These are phyloP conservation scores for Trichophyton benhamiae DNA, from an alignment of 2,329 filamentous ascomycete genomes.

Conservation along the genomic window DNA sequence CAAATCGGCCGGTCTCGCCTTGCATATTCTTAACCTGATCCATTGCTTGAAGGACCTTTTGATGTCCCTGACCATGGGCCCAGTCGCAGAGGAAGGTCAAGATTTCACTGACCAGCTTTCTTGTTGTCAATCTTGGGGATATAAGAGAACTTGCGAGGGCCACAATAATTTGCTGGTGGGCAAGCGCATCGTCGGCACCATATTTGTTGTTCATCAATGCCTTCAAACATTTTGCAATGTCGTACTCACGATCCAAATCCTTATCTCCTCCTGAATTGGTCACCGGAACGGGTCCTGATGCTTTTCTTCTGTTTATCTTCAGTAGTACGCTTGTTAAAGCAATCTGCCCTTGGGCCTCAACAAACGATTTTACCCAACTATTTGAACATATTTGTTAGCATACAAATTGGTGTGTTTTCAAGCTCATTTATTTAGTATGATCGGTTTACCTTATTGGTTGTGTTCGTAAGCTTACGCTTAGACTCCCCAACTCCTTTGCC, in stretches of 20 bases:
- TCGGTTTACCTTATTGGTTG: slow-evolving; percentile 63
- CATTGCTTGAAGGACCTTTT: slow-evolving; percentile 86
- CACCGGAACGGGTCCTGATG: slow-evolving; percentile 56
- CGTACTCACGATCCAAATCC: slow-evolving; percentile 83
- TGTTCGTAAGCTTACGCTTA: slow-evolving; percentile 87
- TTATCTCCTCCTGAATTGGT: slow-evolving; percentile 53
- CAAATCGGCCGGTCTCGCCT: slow-evolving; percentile 88
- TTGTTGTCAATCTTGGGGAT: slow-evolving; percentile 76
- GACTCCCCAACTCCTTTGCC: slow-evolving; percentile 76
- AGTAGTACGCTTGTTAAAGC: slow-evolving; percentile 85
- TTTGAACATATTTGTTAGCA: slow-evolving; percentile 8
- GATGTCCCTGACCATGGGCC: slow-evolving; percentile 75
- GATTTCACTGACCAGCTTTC: slow-evolving; percentile 91
- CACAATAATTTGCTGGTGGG: slow-evolving; percentile 79
- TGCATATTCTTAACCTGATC: slow-evolving; percentile 80
- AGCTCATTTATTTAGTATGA: not conserved
- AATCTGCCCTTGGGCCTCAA: slow-evolving; percentile 94
- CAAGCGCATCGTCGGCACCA: slow-evolving; percentile 86
- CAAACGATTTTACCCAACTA: slow-evolving; percentile 87
- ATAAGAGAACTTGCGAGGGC: slow-evolving; percentile 77
- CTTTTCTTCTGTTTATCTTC: slow-evolving; percentile 84
- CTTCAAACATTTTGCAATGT: slow-evolving; percentile 95
- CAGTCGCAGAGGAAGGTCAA: slow-evolving; percentile 93
- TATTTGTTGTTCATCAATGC: slow-evolving; percentile 99
- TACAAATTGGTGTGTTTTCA: not conserved